Percentiles rank a stretch among this genome's conserved stretches.
Conservation (phyloP, 352 stramenopile genomes). For the Phytophthora litchii region DNA sequence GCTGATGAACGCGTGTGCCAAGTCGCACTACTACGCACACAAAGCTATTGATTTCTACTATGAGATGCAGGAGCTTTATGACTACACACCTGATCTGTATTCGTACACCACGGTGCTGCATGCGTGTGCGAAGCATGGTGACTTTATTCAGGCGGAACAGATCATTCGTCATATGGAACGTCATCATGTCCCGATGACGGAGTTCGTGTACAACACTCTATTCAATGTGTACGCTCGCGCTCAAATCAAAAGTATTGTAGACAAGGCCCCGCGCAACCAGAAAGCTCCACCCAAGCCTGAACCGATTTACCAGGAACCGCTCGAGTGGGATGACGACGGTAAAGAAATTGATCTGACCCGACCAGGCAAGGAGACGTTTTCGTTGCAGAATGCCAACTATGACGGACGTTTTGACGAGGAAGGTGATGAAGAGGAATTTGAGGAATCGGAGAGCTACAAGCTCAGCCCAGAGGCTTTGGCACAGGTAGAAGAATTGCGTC, state of each 20-base stretch:
- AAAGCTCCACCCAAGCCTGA: conserved; percentile 38
- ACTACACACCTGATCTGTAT: conserved; percentile 76
- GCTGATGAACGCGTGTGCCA: conserved; percentile 82
- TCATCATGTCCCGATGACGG: conserved; percentile 68
- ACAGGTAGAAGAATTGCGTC: conserved; percentile 40
- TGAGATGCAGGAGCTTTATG: conserved; percentile 88
- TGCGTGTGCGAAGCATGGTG: conserved; percentile 77
- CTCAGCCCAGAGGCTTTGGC: conserved; percentile 45
- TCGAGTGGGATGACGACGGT: conserved; percentile 80
- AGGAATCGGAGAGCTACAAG: conserved; percentile 48
- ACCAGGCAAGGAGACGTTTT: conserved; percentile 64
- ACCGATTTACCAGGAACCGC: conserved; percentile 66
- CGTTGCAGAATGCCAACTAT: conserved; percentile 70
- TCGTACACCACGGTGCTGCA: conserved; percentile 84
- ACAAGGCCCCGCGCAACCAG: conserved; percentile 70
- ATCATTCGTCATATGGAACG: conserved; percentile 76
- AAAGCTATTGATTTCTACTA: conserved; percentile 87
- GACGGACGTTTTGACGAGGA: conserved; percentile 67
- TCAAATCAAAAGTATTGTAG: conserved; percentile 70
- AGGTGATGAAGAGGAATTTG: conserved; percentile 49
- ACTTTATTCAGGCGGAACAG: conserved; percentile 75
- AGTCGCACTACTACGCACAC: conserved; percentile 86
- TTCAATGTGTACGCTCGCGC: conserved; percentile 83
- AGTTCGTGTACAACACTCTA: conserved; percentile 76
- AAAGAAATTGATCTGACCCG: conserved; percentile 74